These are phyloP conservation scores for Aspergillus sp. DNA, from an alignment of 2,329 filamentous ascomycete genomes.

Conservation along the genomic window DNA sequence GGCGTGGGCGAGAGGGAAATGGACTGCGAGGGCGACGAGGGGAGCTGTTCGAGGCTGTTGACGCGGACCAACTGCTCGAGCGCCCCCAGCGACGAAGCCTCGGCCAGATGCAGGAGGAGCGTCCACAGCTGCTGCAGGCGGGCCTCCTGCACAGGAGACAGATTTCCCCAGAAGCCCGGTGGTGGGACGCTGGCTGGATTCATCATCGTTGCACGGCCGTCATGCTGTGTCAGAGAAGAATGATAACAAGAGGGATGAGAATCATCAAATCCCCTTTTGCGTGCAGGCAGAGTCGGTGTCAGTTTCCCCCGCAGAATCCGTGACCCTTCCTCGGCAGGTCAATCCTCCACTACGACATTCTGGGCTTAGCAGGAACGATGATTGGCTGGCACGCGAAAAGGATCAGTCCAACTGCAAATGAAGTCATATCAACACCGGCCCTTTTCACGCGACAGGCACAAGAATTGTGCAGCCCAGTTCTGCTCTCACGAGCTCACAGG, in stretches of 20 bases:
- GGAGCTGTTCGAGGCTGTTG: slow-evolving; percentile 40
- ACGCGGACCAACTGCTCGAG: slow-evolving; percentile 51
- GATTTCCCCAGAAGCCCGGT: slow-evolving; percentile 73
- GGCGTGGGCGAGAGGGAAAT: slow-evolving; percentile 23
- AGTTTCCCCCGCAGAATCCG: neutral
- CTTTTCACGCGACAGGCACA: too few species aligned
- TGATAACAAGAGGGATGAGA: too few species aligned
- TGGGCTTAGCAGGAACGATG: neutral
- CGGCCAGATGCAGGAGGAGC: slow-evolving; percentile 61
- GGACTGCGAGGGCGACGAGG: slow-evolving; percentile 38
- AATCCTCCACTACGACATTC: neutral
- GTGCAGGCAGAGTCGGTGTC: too few species aligned
- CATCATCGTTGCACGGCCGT: neutral
- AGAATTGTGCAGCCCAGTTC: neutral
- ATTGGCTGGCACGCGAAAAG: neutral
- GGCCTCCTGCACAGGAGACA: slow-evolving; percentile 79
- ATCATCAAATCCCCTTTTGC: neutral
- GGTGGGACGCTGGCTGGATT: slow-evolving; percentile 2
- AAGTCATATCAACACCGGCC: neutral
- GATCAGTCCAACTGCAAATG: neutral
- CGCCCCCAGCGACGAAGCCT: slow-evolving; percentile 64
- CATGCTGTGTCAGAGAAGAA: neutral
- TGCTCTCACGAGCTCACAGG: neutral
- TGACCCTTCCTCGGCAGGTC: neutral
- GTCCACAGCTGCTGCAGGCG: slow-evolving; percentile 85